Base-by-base conservation (phyloP, 805 yeast genomes). In the Candida incommunis region DNA sequence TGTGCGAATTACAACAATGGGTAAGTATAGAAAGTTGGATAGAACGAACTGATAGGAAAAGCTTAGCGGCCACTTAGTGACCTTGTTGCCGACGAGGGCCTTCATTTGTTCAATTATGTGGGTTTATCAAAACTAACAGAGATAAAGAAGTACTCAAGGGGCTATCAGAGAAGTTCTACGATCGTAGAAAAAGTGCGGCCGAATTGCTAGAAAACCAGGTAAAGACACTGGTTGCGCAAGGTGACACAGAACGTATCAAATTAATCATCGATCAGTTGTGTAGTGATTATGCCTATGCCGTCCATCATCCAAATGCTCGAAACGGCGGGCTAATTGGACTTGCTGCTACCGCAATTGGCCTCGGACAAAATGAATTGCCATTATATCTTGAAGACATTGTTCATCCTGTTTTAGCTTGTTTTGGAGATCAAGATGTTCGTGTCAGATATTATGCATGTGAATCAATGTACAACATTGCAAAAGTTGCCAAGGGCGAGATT, bases 371-470 rank as follows among this genome's bases (percentile, higher is more conserved):
- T 52, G 90, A 88, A 42, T 85, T 92, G 27, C 92, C 95, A 0
- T 67, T 68, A 46, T 90, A 85, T 55, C 63, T 92, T 42, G 92
- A 85, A 48, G 83, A 78, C 44, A 87, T 92, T 46, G 76, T 92
- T 50, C 92, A 85, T 49, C 96, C 98, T 0, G 95, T 92, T 13
- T 68, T 92, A 54, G 90, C 96, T 0, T 90, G 96, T 48, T 92
- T 92, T 61, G 90, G 94, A 43, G 98, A 92, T 57, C 95, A 92
- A 48, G 96, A 92, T 60, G 90, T 95, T n/a, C 76, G 94, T 52
- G 98, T 92, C 5, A 71, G 98, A 45, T 92, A 92, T 57, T 92
- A 87, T 61, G 96, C 98, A 0, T 92, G 97, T 65, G 98, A 92
- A 58, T 82, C 94, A 42, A 69, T 92, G 49, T 92, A 92, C 63